Conservation (phyloP, 441 rosid species). For the Flueggea neowawraea region DNA sequence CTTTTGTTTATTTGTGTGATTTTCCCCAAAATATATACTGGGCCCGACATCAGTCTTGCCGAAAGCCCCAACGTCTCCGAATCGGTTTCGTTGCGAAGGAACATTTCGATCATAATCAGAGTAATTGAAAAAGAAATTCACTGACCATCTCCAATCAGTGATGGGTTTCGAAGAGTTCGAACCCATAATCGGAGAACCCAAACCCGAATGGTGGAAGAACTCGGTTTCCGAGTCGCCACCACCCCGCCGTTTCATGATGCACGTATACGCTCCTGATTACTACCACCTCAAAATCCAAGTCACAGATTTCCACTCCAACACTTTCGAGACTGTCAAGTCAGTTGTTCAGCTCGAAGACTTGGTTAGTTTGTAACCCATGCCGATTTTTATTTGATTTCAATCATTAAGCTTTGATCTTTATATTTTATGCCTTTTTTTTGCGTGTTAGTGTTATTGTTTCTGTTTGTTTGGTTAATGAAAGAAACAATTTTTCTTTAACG, state of each 20-base stretch:
- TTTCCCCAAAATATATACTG: no score
- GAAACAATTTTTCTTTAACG: no score
- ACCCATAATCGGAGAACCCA: conserved; percentile 62
- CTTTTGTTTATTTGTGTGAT: no score
- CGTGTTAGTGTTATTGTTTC: not conserved
- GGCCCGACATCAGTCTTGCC: no score
- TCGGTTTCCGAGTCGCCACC: conserved; percentile 19
- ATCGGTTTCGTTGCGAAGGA: no score
- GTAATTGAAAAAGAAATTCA: no score
- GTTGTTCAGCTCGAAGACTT: conserved; percentile 71
- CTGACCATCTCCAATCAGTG: no score
- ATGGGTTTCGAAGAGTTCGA: conserved; percentile 51
- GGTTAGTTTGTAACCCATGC: conserved; percentile 25
- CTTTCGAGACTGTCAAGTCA: conserved; percentile 68
- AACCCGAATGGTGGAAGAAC: conserved; percentile 40
- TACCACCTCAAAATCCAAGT: conserved; percentile 51
- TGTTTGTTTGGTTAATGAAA: not conserved
- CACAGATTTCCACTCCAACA: conserved; percentile 55
- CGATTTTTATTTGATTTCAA: not conserved
- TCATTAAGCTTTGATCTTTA: not conserved
- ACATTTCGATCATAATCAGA: no score
- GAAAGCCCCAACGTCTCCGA: no score
- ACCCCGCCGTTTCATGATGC: conserved; percentile 53
- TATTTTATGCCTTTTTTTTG: not conserved
- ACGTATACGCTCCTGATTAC: conserved; percentile 64